Evolutionary conservation across 495 filamentous ascomycete genomes (phyloP).

Genomic region (Penicillium chermesinum): DNA sequence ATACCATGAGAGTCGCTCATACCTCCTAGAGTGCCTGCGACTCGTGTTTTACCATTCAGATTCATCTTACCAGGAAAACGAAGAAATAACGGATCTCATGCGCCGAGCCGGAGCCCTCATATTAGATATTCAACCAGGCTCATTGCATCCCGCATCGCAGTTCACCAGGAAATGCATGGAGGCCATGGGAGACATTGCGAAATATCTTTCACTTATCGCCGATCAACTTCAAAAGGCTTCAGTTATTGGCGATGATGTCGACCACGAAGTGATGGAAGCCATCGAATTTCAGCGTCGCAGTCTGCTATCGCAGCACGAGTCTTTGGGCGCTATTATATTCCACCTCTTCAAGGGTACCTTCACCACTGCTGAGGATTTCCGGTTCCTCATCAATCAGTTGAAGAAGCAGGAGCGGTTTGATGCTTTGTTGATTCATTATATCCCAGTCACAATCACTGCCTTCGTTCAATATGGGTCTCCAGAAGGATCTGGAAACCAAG

Average conservation of each 20-base stretch:
- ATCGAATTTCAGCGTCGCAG: slow-evolving; percentile 67
- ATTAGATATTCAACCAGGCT: slow-evolving; percentile 41
- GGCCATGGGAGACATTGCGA: slow-evolving; percentile 67
- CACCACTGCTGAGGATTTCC: slow-evolving; percentile 65
- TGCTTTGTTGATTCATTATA: slow-evolving; percentile 64
- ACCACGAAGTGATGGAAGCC: slow-evolving; percentile 59
- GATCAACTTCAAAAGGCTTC: slow-evolving; percentile 67
- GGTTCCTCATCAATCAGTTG: slow-evolving; percentile 57
- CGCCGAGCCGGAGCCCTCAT: slow-evolving; percentile 38
- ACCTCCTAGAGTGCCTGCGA: slow-evolving; percentile 75
- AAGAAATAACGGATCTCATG: slow-evolving; percentile 18
- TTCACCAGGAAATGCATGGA: slow-evolving; percentile 65
- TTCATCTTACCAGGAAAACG: slow-evolving; percentile 41
- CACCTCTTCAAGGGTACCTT: slow-evolving; percentile 71
- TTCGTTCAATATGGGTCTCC: slow-evolving; percentile 70
- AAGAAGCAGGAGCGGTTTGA: slow-evolving; percentile 69
- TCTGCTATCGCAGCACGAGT: slow-evolving; percentile 81
- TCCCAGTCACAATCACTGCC: slow-evolving; percentile 69
- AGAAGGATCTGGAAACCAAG: slow-evolving; percentile 54
- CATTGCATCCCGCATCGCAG: slow-evolving; percentile 40
- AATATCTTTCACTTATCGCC: slow-evolving; percentile 62
- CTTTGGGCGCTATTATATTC: slow-evolving; percentile 68
- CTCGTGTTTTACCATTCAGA: slow-evolving; percentile 62
- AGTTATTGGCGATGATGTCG: slow-evolving; percentile 57
- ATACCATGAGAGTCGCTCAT: slow-evolving; percentile 76